Conservation (phyloP, 2,329 filamentous ascomycete genomes). For the Myotisia sp. region DNA sequence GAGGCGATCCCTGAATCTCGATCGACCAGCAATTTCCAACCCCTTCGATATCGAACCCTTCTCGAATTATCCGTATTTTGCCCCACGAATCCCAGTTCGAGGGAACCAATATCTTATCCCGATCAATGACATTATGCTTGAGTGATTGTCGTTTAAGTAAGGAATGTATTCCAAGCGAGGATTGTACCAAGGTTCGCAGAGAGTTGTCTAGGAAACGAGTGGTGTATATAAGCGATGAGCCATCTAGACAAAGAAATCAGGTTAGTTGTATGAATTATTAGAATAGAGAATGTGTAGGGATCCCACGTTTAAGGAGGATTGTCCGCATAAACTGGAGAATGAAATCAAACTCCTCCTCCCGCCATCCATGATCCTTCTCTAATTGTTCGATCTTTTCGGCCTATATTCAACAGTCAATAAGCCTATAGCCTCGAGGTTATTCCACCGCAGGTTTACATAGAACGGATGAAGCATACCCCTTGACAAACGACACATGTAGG, state of each 20-base stretch:
- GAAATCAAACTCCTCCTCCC: slow-evolving; percentile 92
- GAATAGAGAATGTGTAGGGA: slow-evolving; percentile 10
- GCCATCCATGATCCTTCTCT: slow-evolving; percentile 83
- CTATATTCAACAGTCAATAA: slow-evolving; percentile 38
- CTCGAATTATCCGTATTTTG: slow-evolving; percentile 82
- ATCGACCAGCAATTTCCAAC: slow-evolving; percentile 74
- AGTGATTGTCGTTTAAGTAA: slow-evolving; percentile 63
- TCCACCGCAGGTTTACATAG: too few relatives aligned
- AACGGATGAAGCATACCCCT: slow-evolving; percentile 49
- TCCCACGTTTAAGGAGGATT: slow-evolving; percentile 67
- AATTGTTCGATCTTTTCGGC: slow-evolving; percentile 79
- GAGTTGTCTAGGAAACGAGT: slow-evolving; percentile 62
- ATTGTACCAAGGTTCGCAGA: slow-evolving; percentile 66
- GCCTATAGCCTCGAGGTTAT: too few relatives aligned
- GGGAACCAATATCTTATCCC: slow-evolving; percentile 86
- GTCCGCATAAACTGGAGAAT: slow-evolving; percentile 88
- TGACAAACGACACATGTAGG: slow-evolving; percentile 92
- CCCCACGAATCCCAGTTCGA: slow-evolving; percentile 98
- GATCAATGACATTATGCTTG: slow-evolving; percentile 82
- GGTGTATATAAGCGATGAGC: slow-evolving; percentile 73
- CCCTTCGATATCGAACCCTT: slow-evolving; percentile 81
- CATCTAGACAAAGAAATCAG: slow-evolving; percentile 39
- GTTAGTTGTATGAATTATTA: slow-evolving; percentile 6
- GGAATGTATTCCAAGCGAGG: slow-evolving; percentile 72
- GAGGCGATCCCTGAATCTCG: slow-evolving; percentile 51